Base-by-base conservation (phyloP, 805 yeast species). In the Cephaloascus fragrans region DNA sequence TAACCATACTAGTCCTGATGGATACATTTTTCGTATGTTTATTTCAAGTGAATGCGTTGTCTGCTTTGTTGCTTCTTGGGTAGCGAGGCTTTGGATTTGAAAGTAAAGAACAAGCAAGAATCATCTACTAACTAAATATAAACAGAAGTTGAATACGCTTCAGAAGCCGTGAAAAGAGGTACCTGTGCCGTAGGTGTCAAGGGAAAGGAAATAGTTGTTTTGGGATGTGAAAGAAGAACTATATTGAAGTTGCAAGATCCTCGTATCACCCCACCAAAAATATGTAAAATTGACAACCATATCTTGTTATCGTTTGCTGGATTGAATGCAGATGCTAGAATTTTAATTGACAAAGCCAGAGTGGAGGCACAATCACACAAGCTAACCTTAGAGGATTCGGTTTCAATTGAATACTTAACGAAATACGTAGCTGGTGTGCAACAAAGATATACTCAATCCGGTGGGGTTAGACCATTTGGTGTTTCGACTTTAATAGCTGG, bases 381-480 rank as follows among this genome's bases (percentile, higher is more conserved):
- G 58, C 73, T 93, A 52, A 87, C 90, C n/a, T 73, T 90, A 53
- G 98, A 90, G 58, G 97, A 93, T 56, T 83, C 97, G 1, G 96
- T 88, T 8, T 69, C 87, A 15, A 74, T 93, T 41, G 97, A 93
- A 56, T 93, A 89, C 59, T 69, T 93, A 59, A 87, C 98, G 29
- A 83, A 83, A 59, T 86, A 86, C 53, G 86, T 93, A 46, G 98
- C 98, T n/a, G 96, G 97, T 18, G 90, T 90, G 35, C 97, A 93
- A 62, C 98, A 93, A 60, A 77, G 81, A 60, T 93, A 90, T 64
- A 93, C 98, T 4, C 98, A 93, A 62, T 80, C 94, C 37, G 98
- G 98, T 49, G 98, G 98, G 61, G 96, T 93, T 19, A 77, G 98
- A 62, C 98, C 98, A 17, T 93, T 93, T 59, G 98, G 98, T 42